Evolutionary conservation across 805 yeast genomes (phyloP).

Genomic region (Lachancea dasiensis): DNA sequence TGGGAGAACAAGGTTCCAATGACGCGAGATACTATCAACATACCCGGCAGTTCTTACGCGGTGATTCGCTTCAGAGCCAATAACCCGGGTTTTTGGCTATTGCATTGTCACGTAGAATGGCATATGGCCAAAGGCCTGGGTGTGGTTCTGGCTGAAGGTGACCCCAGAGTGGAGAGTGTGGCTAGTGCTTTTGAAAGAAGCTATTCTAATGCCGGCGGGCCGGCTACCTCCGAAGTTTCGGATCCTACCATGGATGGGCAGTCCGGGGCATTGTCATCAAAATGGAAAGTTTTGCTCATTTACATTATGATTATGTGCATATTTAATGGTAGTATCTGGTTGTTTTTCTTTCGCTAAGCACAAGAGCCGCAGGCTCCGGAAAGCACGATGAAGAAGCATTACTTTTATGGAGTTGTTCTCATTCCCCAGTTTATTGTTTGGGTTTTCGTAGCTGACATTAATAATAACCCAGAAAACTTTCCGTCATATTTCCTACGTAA

Average conservation of each 20-base stretch:
- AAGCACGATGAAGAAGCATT: no score
- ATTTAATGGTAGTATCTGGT: slow-evolving; percentile 15
- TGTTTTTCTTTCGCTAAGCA: neutral
- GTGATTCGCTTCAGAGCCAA: slow-evolving; percentile 55
- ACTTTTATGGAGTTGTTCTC: no score
- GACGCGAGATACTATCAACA: slow-evolving; percentile 56
- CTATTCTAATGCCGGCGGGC: neutral
- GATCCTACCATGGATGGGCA: neutral
- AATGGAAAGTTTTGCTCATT: slow-evolving; percentile 16
- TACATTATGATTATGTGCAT: slow-evolving; percentile 18
- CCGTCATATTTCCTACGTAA: no score
- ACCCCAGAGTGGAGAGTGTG: slow-evolving; percentile 1
- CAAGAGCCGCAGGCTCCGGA: no score
- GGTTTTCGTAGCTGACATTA: no score
- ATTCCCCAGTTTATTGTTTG: no score
- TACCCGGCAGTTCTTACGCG: slow-evolving; percentile 52
- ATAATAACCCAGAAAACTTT: no score
- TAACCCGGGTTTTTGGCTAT: slow-evolving; percentile 73
- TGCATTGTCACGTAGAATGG: slow-evolving; percentile 77
- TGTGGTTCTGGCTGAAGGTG: slow-evolving; percentile 39
- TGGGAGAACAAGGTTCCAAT: slow-evolving; percentile 38
- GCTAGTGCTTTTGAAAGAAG: slow-evolving; percentile 1
- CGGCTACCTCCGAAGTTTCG: neutral
- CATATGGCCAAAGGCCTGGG: slow-evolving; percentile 62
- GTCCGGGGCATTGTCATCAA: neutral